Percentiles rank a stretch among this genome's conserved stretches.
These are phyloP conservation scores for Cyberlindnera mycetangii DNA, from an alignment of 805 yeast genomes.

Conservation along the genomic window DNA sequence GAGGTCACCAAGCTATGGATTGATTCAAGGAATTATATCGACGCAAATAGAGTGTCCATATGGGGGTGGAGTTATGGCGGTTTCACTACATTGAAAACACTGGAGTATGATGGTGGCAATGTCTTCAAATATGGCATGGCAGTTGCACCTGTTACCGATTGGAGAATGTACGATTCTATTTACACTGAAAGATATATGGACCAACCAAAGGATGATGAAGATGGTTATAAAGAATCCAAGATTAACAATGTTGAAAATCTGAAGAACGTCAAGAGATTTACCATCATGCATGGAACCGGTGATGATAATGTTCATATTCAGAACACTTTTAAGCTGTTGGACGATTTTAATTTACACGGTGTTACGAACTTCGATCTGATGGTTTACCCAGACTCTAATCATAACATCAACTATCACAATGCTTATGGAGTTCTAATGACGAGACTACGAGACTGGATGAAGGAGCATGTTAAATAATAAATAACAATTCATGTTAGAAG, in stretches of 20 bases:
- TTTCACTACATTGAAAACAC: conserved; percentile 66
- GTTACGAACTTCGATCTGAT: conserved; percentile 83
- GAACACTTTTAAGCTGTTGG: conserved; percentile 60
- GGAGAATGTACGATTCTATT: conserved; percentile 72
- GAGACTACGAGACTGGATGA: conserved; percentile 57
- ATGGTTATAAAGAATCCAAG: conserved; percentile 47
- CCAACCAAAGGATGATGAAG: conserved; percentile 44
- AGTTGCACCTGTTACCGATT: conserved; percentile 83
- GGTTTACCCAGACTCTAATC: conserved; percentile 92
- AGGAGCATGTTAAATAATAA: conserved; percentile 6
- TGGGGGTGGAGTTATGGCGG: conserved; percentile 96
- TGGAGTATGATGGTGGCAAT: conserved; percentile 62
- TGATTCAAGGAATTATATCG: conserved; percentile 41
- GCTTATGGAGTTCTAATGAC: conserved; percentile 73
- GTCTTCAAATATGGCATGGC: conserved; percentile 74
- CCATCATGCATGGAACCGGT: conserved; percentile 78
- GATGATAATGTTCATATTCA: conserved; percentile 84
- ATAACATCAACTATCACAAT: conserved; percentile 74
- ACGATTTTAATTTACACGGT: conserved; percentile 46
- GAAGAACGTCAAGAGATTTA: conserved; percentile 49
- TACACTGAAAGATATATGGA: conserved; percentile 80
- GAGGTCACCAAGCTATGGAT: conserved; percentile 51
- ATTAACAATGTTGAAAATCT: conserved; percentile 43
- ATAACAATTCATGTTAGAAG: neutral
- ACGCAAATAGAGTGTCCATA: conserved; percentile 54